These are phyloP conservation scores for Suhomyces taliae DNA, from an alignment of 1,139 yeast genomes.

Conservation along the genomic window DNA sequence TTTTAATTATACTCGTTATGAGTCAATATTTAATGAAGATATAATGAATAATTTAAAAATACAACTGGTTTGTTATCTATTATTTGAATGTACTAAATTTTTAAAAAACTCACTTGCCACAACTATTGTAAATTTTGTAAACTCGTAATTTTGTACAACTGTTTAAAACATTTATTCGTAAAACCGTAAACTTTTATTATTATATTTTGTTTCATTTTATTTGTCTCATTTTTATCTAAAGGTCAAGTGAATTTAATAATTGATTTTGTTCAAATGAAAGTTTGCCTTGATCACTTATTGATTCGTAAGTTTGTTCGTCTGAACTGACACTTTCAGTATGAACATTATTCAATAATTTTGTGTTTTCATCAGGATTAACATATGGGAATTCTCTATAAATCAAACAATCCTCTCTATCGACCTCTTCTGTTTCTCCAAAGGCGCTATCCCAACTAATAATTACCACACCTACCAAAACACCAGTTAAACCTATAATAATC, in stretches of 20 bases:
- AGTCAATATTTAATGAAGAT: background rate
- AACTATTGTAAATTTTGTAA: too few species aligned
- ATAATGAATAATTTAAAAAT: background rate
- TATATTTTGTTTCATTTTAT: too few species aligned
- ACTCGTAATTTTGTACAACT: too few species aligned
- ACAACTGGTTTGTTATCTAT: background rate
- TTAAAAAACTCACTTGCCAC: too few species aligned
- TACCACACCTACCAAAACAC: conserved; percentile 53
- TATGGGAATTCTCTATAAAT: conserved; percentile 15
- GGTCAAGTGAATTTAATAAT: conserved; percentile 40
- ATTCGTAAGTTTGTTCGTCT: conserved; percentile 1
- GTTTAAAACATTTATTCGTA: too few species aligned
- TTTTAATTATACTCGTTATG: too few species aligned
- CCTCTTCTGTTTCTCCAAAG: conserved; percentile 18
- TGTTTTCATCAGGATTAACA: conserved; percentile 11
- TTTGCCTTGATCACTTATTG: conserved; percentile 1
- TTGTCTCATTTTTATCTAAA: conserved; percentile 1
- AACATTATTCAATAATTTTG: conserved; percentile 3
- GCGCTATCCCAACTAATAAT: conserved; percentile 48
- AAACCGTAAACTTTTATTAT: too few species aligned
- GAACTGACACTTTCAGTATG: conserved; percentile 4
- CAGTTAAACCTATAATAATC: conserved; percentile 53
- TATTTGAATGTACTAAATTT: background rate
- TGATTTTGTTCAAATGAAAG: conserved; percentile 52
- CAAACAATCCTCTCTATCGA: conserved; percentile 23